Evolutionary conservation across 2,329 filamentous ascomycete species (phyloP).

Genomic region (Aureobasidium lini): DNA sequence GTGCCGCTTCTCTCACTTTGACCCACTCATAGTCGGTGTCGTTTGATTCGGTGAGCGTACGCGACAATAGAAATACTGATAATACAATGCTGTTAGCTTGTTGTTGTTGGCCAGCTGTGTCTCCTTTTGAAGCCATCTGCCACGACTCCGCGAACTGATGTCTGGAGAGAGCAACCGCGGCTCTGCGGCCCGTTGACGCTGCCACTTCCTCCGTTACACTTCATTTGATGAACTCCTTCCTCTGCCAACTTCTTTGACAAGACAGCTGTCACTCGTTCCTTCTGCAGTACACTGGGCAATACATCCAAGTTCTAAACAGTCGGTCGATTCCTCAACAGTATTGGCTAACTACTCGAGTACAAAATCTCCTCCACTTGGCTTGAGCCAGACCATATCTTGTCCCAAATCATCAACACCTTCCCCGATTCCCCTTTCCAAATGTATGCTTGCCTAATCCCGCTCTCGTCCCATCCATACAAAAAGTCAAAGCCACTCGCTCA

Average conservation of each 20-base stretch:
- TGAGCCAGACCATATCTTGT: not conserved
- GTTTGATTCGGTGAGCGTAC: not conserved
- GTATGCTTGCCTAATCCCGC: not conserved
- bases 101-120: not conserved
- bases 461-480: not conserved
- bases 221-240: not conserved
- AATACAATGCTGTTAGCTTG: not conserved
- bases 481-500: not conserved
- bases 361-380: not conserved
- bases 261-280: too few species aligned
- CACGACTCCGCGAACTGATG: not conserved
- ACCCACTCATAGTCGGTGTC: not conserved
- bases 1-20: not conserved
- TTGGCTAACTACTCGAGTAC: not conserved
- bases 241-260: not conserved
- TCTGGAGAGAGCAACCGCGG: not conserved
- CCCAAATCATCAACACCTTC: not conserved
- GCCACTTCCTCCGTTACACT: not conserved
- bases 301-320: not conserved
- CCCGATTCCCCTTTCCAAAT: not conserved
- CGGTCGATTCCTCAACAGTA: not conserved
- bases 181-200: not conserved
- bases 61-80: slow-evolving; percentile 2
- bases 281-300: too few species aligned
- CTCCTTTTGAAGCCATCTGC: not conserved